phyloP scores from a whole-genome alignment of 192 early-diverging fungal species.

The Dissophora ornata region DNA sequence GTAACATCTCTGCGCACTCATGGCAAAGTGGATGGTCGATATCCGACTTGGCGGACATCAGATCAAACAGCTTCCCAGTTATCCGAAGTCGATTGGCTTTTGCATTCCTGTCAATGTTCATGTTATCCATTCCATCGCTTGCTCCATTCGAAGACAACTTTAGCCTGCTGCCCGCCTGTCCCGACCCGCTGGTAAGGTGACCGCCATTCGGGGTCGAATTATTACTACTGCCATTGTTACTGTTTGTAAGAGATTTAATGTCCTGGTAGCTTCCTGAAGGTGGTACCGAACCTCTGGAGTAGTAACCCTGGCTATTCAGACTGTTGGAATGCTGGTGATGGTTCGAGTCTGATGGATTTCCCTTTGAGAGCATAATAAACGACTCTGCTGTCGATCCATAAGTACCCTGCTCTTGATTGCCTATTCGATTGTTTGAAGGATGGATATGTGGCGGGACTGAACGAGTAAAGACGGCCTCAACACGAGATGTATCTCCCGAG shows the following conservation, averaged over 20 bases:
- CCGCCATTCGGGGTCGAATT: conserved; percentile 4
- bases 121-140: conserved; percentile 14
- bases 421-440: background rate
- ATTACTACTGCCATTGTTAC: background rate
- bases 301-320: conserved; percentile 11
- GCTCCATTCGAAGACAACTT: conserved; percentile 14
- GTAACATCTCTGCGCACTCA: conserved; percentile 87
- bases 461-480: conserved; percentile 40
- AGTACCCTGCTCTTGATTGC: conserved; percentile 8
- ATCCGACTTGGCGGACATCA: conserved; percentile 79
- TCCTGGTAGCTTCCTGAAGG: conserved; percentile 3
- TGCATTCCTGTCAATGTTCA: conserved; percentile 28
- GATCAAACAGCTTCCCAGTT: conserved; percentile 78
- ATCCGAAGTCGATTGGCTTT: conserved; percentile 67
- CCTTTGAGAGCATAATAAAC: conserved; percentile 48
- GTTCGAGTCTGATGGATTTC: conserved; percentile 7
- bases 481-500: conserved; percentile 1
- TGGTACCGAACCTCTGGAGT: conserved; percentile 14
- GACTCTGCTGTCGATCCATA: conserved; percentile 27
- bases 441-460: conserved; percentile 18
- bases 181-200: background rate
- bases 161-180: conserved; percentile 1
- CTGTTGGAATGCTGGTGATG: conserved; percentile 6
- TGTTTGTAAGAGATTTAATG: background rate
- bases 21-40: conserved; percentile 89